phyloP scores from a whole-genome alignment of 2,329 filamentous ascomycete species.

The Diaporthe ampelina region DNA sequence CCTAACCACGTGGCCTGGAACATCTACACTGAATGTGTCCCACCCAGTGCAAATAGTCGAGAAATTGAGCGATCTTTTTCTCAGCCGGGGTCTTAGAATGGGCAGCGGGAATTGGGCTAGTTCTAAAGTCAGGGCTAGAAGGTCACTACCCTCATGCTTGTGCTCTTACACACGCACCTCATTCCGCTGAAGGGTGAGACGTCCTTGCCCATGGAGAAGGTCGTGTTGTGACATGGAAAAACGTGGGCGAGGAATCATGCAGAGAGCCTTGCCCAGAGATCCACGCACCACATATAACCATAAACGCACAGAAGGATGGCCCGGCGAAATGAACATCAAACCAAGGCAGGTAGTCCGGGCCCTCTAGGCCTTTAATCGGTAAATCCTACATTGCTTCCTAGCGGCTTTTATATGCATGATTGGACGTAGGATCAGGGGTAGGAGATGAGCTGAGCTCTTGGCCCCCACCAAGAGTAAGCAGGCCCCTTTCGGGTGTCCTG shows the following conservation, averaged over 20 bases:
- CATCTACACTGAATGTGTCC: neutral
- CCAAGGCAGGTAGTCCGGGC: neutral
- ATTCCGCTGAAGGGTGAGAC: neutral
- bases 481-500: neutral
- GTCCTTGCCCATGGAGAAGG: neutral
- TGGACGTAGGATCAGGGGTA: neutral
- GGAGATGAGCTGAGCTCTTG: constrained; percentile 30
- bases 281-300: neutral
- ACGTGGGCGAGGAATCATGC: neutral
- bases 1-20: neutral
- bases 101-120: neutral
- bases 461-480: constrained; percentile 25
- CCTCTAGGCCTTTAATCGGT: neutral
- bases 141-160: neutral
- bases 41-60: neutral
- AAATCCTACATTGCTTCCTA: constrained; percentile 11
- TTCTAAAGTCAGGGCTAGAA: neutral
- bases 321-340: constrained; percentile 18
- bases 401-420: neutral
- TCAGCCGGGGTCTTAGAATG: neutral
- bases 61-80: neutral
- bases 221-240: neutral
- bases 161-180: neutral
- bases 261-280: neutral
- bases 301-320: neutral